Percentiles rank a stretch among this genome's conserved stretches.
Evolutionary conservation across 1,284 basidiomycete genomes (phyloP).

Genomic region (Hemileia vastatrix): DNA sequence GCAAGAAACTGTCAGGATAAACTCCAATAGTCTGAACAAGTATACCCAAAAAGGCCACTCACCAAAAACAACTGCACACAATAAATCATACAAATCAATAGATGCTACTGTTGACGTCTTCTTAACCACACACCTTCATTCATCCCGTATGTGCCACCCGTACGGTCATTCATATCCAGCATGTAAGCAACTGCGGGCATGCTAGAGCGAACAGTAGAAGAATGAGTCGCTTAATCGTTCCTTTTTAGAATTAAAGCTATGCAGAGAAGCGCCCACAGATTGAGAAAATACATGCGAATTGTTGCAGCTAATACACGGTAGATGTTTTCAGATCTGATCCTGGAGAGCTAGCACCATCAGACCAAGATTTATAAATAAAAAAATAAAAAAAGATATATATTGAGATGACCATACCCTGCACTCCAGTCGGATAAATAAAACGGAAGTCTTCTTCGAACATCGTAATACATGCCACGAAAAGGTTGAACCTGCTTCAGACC

Average conservation of each 20-base stretch:
- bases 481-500: conserved; percentile 45
- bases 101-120: neutral
- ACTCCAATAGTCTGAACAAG: neutral
- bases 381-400: neutral
- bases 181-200: conserved; percentile 87
- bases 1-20: neutral
- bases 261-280: conserved; percentile 51
- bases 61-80: conserved; percentile 1
- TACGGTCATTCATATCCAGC: conserved; percentile 76
- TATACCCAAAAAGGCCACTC: conserved; percentile 25
- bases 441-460: conserved; percentile 65
- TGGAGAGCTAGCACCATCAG: conserved; percentile 3
- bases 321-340: conserved; percentile 41
- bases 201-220: conserved; percentile 49
- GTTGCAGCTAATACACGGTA: conserved; percentile 59
- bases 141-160: conserved; percentile 78
- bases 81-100: neutral
- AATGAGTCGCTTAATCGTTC: conserved; percentile 10
- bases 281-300: conserved; percentile 66
- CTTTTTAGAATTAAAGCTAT: conserved; percentile 12
- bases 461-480: conserved; percentile 64
- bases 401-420: conserved; percentile 49
- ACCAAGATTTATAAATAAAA: neutral
- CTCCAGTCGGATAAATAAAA: conserved; percentile 78
- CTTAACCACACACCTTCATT: conserved; percentile 58